These are phyloP conservation scores for Didymella pomorum DNA, from an alignment of 2,329 filamentous ascomycete species.

Conservation along the genomic window DNA sequence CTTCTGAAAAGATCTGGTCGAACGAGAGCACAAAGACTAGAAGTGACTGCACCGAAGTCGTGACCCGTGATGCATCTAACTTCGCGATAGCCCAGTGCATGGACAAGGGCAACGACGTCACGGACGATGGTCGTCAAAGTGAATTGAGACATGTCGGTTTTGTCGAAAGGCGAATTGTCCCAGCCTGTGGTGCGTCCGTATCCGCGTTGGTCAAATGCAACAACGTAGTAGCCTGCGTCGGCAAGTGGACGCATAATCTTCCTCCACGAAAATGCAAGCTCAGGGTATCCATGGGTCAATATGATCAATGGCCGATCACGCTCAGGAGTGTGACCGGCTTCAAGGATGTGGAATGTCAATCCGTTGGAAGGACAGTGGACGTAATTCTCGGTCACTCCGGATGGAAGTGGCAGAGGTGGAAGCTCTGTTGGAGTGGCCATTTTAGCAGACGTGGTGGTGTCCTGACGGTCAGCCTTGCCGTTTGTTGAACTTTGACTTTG, in stretches of 20 bases:
- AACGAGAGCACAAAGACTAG: conserved; percentile 66
- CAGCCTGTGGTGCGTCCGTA: conserved; percentile 72
- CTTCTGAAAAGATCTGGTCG: conserved; percentile 71
- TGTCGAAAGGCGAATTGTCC: conserved; percentile 60
- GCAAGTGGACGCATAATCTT: conserved; percentile 68
- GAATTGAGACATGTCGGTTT: conserved; percentile 66
- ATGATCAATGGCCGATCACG: conserved; percentile 63
- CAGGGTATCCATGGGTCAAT: conserved; percentile 72
- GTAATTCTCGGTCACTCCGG: conserved; percentile 63
- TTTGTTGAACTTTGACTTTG: background rate
- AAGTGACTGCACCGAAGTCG: conserved; percentile 70
- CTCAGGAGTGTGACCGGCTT: conserved; percentile 57
- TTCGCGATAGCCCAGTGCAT: conserved; percentile 66
- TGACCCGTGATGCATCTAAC: conserved; percentile 70
- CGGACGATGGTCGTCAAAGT: conserved; percentile 66
- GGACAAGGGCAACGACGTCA: conserved; percentile 68
- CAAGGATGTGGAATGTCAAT: conserved; percentile 69
- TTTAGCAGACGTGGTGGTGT: background rate
- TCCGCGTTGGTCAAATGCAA: conserved; percentile 73
- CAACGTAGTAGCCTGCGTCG: conserved; percentile 67
- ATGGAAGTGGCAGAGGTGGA: conserved; percentile 62
- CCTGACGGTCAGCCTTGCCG: background rate
- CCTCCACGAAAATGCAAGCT: conserved; percentile 74
- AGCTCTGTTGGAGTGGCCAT: conserved; percentile 26
- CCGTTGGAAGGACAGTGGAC: conserved; percentile 63